These are phyloP conservation scores for Ustilago esculenta DNA, from an alignment of 1,284 basidiomycete genomes.

Conservation along the genomic window DNA sequence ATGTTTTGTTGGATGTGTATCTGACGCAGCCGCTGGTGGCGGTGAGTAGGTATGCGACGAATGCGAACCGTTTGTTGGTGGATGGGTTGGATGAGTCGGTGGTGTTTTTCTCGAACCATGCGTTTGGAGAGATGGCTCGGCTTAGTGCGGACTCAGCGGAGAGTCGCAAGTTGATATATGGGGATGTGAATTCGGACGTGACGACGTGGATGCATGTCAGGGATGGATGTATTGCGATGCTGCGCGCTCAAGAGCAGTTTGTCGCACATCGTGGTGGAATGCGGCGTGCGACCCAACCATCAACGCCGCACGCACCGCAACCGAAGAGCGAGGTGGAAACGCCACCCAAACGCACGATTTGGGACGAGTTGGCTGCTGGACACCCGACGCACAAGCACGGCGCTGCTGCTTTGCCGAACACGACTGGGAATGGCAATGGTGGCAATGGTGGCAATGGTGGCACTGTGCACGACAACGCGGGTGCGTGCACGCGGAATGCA, in stretches of 20 bases:
- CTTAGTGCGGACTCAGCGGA: constrained; percentile 30
- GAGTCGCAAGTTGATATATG: constrained; percentile 35
- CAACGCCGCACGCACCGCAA: neutral
- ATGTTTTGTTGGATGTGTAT: constrained; percentile 55
- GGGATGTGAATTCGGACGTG: constrained; percentile 45
- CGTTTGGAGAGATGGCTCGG: constrained; percentile 43
- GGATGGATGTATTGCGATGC: constrained; percentile 32
- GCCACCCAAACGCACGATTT: constrained; percentile 20
- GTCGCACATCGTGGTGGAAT: constrained; percentile 12
- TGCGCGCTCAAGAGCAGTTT: constrained; percentile 38
- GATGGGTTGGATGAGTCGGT: constrained; percentile 47
- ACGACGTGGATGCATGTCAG: constrained; percentile 42
- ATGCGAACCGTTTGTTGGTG: constrained; percentile 43
- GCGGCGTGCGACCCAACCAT: neutral
- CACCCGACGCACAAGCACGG: constrained; percentile 11
- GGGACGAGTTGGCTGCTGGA: constrained; percentile 41
- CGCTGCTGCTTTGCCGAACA: no score
- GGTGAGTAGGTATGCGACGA: constrained; percentile 30
- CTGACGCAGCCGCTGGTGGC: constrained; percentile 49
- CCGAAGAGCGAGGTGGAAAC: no score
- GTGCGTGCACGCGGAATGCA: no score
- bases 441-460: no score
- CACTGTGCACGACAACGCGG: no score
- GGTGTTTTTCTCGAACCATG: constrained; percentile 53
- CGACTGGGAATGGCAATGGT: no score